Conservation (phyloP, 2,329 filamentous ascomycete species). For the Chaetomium olivaceum region DNA sequence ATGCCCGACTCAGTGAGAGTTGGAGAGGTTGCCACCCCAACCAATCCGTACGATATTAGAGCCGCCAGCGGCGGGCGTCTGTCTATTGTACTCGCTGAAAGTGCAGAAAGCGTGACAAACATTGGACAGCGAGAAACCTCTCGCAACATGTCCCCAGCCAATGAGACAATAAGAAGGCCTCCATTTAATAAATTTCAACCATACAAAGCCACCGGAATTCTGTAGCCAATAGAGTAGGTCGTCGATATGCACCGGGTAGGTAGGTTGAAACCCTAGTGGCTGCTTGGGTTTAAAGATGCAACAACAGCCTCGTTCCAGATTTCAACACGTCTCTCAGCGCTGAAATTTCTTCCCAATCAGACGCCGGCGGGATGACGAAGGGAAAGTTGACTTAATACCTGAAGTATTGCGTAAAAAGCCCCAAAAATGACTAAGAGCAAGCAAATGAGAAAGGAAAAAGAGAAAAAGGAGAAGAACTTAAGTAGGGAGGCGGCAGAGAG, state of each 20-base stretch:
- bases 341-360: background rate
- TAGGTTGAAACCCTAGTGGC: background rate
- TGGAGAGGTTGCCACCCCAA: background rate
- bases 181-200: background rate
- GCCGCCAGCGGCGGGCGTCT: background rate
- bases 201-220: background rate
- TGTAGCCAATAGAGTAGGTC: background rate
- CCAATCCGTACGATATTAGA: background rate
- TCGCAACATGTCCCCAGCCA: background rate
- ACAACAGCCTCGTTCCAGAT: background rate
- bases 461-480: too few species aligned
- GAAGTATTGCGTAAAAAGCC: background rate
- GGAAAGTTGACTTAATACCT: background rate
- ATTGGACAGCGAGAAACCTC: background rate
- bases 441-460: too few species aligned
- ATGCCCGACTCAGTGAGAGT: background rate
- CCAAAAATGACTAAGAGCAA: background rate
- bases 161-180: background rate
- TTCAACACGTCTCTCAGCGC: background rate
- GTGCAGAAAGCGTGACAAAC: background rate
- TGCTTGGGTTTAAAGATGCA: background rate
- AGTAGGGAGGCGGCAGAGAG: too few species aligned
- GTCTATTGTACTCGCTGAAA: background rate
- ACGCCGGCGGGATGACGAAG: background rate
- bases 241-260: background rate